Conservation (phyloP, 1,139 yeast genomes). For the Blastobotrys proliferans region DNA sequence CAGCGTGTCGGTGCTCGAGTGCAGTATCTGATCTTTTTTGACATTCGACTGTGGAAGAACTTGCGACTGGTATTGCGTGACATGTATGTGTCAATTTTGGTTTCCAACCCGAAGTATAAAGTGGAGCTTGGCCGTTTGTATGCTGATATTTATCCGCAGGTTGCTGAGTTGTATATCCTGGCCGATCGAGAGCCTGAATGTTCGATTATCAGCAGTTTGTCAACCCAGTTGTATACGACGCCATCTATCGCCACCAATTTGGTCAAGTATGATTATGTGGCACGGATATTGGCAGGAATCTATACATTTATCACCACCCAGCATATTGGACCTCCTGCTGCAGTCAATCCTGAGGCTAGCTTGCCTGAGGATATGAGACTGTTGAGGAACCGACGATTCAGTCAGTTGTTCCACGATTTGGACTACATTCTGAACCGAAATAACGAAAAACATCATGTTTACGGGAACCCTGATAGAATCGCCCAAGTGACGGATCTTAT, state of each 20-base stretch:
- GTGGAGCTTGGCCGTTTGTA: conserved; percentile 68
- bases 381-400: conserved; percentile 75
- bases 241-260: conserved; percentile 73
- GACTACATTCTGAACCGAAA: conserved; percentile 75
- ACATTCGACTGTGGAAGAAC: conserved; percentile 68
- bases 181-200: conserved; percentile 81
- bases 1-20: conserved; percentile 45
- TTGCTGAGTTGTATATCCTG: conserved; percentile 69
- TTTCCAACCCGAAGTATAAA: conserved; percentile 60
- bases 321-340: conserved; percentile 47
- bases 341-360: conserved; percentile 37
- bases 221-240: conserved; percentile 85
- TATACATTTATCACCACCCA: conserved; percentile 61
- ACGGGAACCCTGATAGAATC: conserved; percentile 34
- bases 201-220: conserved; percentile 66
- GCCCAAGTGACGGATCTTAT: conserved; percentile 58
- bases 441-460: conserved; percentile 43
- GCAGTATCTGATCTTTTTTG: conserved; percentile 69
- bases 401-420: conserved; percentile 79
- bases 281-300: conserved; percentile 63
- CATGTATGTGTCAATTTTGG: conserved; percentile 63
- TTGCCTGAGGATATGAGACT: conserved; percentile 35
- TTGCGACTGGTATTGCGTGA: conserved; percentile 61
- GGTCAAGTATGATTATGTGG: conserved; percentile 63
- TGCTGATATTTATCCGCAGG: conserved; percentile 73